A percentile compares a stretch with the other conserved stretches of the same genome.
Evolutionary conservation across 2,329 filamentous ascomycete genomes (phyloP).

Genomic region (Colletotrichum euphorbiae): DNA sequence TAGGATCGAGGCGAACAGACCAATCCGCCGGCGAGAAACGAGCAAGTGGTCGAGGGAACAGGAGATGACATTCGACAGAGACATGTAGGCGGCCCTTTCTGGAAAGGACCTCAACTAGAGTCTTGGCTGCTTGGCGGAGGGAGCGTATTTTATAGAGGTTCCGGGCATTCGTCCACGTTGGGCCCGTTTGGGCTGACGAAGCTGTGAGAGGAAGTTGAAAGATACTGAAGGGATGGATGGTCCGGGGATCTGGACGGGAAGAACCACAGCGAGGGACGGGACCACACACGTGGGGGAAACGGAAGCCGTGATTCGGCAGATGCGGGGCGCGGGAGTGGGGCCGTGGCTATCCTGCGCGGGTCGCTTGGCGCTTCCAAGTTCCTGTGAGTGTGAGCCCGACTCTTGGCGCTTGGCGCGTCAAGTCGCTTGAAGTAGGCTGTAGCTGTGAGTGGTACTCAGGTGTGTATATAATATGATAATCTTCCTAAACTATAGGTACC

Average conservation of each 20-base stretch:
- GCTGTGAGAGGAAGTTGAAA: background rate
- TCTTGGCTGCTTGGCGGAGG: slow-evolving; percentile 37
- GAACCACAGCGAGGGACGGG: slow-evolving; percentile 27
- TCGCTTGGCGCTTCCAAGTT: slow-evolving; percentile 33
- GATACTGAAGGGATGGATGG: background rate
- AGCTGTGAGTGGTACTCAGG: no score
- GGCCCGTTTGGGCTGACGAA: background rate
- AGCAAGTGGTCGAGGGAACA: background rate
- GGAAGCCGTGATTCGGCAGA: slow-evolving; percentile 32
- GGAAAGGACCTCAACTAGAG: background rate
- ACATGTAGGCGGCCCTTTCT: slow-evolving; percentile 8
- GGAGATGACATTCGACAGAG: slow-evolving; percentile 28
- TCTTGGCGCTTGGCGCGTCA: slow-evolving; percentile 36
- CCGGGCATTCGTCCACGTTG: slow-evolving; percentile 6
- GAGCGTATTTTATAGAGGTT: slow-evolving; percentile 31
- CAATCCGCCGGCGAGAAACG: background rate
- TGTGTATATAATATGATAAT: no score
- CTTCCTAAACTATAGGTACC: no score
- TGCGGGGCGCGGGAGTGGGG: slow-evolving; percentile 19
- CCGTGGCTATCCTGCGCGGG: background rate
- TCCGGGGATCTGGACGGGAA: slow-evolving; percentile 13
- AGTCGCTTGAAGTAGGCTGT: slow-evolving; percentile 17
- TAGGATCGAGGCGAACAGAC: background rate
- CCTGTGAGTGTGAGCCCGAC: background rate
- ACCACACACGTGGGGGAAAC: slow-evolving; percentile 33